These are phyloP conservation scores for Cladosporium cucumerinum DNA, from an alignment of 2,329 filamentous ascomycete genomes.

Conservation along the genomic window DNA sequence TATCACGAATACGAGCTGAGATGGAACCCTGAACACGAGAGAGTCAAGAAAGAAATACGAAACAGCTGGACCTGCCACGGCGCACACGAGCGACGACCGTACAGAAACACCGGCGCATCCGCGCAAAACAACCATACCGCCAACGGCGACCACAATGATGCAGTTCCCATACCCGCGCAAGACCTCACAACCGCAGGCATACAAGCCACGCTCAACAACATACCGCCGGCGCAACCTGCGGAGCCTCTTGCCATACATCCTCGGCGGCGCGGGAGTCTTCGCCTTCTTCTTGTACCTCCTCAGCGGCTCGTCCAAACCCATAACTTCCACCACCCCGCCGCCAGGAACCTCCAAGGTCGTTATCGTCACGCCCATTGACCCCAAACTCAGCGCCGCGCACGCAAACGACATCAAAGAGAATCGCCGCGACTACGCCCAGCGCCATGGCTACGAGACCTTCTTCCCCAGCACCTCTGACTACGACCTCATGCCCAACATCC, in stretches of 20 bases:
- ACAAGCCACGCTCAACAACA: slow-evolving; percentile 56
- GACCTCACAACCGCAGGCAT: slow-evolving; percentile 71
- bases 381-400: slow-evolving; percentile 63
- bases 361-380: slow-evolving; percentile 80
- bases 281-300: slow-evolving; percentile 34
- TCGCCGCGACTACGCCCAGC: slow-evolving; percentile 75
- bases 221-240: slow-evolving; percentile 26
- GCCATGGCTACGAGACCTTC: slow-evolving; percentile 85
- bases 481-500: slow-evolving; percentile 58
- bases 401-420: slow-evolving; percentile 75
- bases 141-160: slow-evolving; percentile 52
- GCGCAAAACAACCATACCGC: slow-evolving; percentile 5
- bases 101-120: neutral
- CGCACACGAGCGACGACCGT: slow-evolving; percentile 4
- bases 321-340: slow-evolving; percentile 20
- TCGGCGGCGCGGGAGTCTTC: slow-evolving; percentile 24
- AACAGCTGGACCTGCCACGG: slow-evolving; percentile 7
- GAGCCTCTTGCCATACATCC: slow-evolving; percentile 47
- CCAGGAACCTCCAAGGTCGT: slow-evolving; percentile 58
- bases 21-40: slow-evolving; percentile 12
- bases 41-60: neutral
- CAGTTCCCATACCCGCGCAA: slow-evolving; percentile 88
- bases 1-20: slow-evolving; percentile 6
- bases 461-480: slow-evolving; percentile 77
- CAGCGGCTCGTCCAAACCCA: slow-evolving; percentile 24